phyloP scores from a whole-genome alignment of 2,329 filamentous ascomycete genomes.

The Sarocladium oryzae region DNA sequence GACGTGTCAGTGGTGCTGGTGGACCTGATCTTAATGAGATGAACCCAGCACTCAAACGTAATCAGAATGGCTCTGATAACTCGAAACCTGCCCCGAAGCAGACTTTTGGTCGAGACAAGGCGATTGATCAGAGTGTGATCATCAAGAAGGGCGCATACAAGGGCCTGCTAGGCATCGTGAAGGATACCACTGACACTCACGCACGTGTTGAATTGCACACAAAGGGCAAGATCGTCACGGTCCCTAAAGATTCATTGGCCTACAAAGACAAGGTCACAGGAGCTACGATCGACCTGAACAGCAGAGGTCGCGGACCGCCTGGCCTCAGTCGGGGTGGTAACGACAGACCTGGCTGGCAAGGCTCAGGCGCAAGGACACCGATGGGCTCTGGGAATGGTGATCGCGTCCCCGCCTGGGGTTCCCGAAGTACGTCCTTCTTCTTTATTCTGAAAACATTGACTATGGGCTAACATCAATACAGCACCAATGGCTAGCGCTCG shows the following conservation, averaged over 20 bases:
- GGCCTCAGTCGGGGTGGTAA: slow-evolving; percentile 39
- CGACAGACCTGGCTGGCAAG: slow-evolving; percentile 50
- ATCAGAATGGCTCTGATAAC: slow-evolving; percentile 48
- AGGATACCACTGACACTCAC: slow-evolving; percentile 80
- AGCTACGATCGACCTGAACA: slow-evolving; percentile 65
- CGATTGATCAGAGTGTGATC: slow-evolving; percentile 86
- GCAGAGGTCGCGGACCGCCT: slow-evolving; percentile 34
- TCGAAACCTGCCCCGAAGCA: slow-evolving; percentile 42
- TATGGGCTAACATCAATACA: no score
- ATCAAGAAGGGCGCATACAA: slow-evolving; percentile 87
- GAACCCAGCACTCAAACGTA: slow-evolving; percentile 82
- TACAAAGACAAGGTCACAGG: slow-evolving; percentile 83
- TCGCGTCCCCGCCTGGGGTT: slow-evolving; percentile 71
- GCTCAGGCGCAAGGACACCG: slow-evolving; percentile 62
- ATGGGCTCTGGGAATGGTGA: slow-evolving; percentile 53
- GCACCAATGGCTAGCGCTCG: slow-evolving; percentile 51
- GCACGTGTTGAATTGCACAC: slow-evolving; percentile 91
- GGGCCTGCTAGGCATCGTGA: slow-evolving; percentile 88
- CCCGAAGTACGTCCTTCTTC: slow-evolving; percentile 59
- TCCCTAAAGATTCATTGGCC: slow-evolving; percentile 73
- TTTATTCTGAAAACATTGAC: no score
- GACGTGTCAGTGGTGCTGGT: slow-evolving; percentile 58
- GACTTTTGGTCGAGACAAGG: slow-evolving; percentile 71
- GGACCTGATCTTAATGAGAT: slow-evolving; percentile 80
- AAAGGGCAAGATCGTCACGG: slow-evolving; percentile 83